phyloP scores from a whole-genome alignment of 306 rosid genomes.

The Myrica gale region DNA sequence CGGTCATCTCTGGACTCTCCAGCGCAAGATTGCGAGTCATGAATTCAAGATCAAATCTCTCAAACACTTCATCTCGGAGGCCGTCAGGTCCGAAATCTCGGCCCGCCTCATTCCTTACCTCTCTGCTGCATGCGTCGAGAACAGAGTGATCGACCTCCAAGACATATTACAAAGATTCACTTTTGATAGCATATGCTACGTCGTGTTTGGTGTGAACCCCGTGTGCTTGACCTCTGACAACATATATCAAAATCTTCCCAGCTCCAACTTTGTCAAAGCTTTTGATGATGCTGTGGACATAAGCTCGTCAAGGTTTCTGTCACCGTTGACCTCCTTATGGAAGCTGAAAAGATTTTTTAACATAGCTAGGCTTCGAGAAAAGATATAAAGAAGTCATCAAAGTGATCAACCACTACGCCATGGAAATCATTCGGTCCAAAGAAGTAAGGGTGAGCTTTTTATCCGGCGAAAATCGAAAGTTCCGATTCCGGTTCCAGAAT shows the following conservation, averaged over 20 bases:
- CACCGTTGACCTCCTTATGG: too few species aligned
- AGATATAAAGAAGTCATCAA: too few species aligned
- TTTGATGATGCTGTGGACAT: too few species aligned
- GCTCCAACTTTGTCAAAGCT: constrained; percentile 18
- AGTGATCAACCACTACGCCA: too few species aligned
- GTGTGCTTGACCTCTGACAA: neutral
- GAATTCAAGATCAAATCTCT: constrained; percentile 36
- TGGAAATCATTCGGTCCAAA: too few species aligned
- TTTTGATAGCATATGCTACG: constrained; percentile 18
- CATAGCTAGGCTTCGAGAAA: too few species aligned
- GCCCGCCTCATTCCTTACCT: constrained; percentile 20
- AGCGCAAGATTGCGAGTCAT: constrained; percentile 36
- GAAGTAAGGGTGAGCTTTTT: too few species aligned
- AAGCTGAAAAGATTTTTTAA: too few species aligned
- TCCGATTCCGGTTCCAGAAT: too few species aligned
- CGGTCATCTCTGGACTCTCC: constrained; percentile 24
- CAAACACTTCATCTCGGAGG: constrained; percentile 26
- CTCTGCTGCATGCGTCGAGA: neutral
- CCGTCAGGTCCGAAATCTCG: constrained; percentile 15
- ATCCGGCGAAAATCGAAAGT: too few species aligned
- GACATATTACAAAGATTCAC: constrained; percentile 8
- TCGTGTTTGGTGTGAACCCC: constrained; percentile 24
- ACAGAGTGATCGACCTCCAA: constrained; percentile 23
- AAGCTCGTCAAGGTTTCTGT: too few species aligned
- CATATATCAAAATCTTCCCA: neutral